A percentile compares a stretch with the other conserved stretches of the same genome.
Conservation (phyloP, 352 stramenopile genomes). For the Globisporangium lucens region DNA sequence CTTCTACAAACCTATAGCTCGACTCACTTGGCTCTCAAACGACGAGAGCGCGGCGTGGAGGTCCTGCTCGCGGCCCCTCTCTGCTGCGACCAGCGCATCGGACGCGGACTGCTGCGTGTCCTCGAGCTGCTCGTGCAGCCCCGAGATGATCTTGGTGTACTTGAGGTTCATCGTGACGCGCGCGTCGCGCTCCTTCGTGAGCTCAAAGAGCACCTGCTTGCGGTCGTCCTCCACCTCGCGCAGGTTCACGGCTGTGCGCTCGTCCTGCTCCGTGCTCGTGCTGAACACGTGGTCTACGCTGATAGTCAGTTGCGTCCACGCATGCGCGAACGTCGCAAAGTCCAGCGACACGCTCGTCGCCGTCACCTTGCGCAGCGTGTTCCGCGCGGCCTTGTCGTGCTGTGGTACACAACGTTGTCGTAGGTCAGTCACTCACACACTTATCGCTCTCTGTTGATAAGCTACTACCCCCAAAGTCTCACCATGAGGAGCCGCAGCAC, state of each 20-base stretch:
- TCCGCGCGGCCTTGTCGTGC: slow-evolving; percentile 37
- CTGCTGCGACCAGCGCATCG: slow-evolving; percentile 33
- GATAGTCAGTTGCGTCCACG: slow-evolving; percentile 40
- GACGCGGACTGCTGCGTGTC: slow-evolving; percentile 35
- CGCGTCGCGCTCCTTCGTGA: slow-evolving; percentile 34
- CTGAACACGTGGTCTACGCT: slow-evolving; percentile 34
- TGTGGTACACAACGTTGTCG: slow-evolving; percentile 9
- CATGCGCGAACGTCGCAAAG: slow-evolving; percentile 32
- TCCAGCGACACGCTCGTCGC: slow-evolving; percentile 36
- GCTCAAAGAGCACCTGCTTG: slow-evolving; percentile 59
- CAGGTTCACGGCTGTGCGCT: slow-evolving; percentile 24
- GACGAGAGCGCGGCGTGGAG: slow-evolving; percentile 15
- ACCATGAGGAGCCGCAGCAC: slow-evolving; percentile 29
- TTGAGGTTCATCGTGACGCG: slow-evolving; percentile 26
- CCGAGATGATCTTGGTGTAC: slow-evolving; percentile 29
- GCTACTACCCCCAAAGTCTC: neutral
- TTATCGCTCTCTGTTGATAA: too few relatives aligned
- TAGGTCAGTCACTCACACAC: neutral
- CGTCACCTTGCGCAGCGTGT: slow-evolving; percentile 37
- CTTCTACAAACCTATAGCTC: neutral
- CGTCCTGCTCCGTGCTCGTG: slow-evolving; percentile 61
- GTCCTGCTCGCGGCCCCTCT: slow-evolving; percentile 44
- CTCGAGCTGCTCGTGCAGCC: slow-evolving; percentile 44
- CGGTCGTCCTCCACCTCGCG: slow-evolving; percentile 60
- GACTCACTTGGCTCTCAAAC: slow-evolving; percentile 18